Percentiles rank a stretch among this genome's conserved stretches.
Evolutionary conservation across 805 yeast genomes (phyloP).

Genomic region (Saccharomycopsis sp.): DNA sequence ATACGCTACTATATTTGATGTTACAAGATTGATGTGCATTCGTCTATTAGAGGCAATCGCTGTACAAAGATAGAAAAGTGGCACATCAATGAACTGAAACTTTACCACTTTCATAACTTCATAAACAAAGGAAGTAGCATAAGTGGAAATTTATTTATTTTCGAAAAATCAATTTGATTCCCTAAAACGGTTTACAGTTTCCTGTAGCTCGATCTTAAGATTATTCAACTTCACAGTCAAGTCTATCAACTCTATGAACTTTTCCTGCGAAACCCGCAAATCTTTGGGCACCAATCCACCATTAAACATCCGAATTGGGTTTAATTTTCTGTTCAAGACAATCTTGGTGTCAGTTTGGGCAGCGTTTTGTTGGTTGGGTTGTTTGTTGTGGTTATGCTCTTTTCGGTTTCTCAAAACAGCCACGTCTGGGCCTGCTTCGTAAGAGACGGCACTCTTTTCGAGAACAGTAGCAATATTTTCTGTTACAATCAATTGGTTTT

Average conservation of each 20-base stretch:
- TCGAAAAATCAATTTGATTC: no score
- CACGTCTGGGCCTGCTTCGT: background rate
- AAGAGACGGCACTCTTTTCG: background rate
- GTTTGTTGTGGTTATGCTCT: background rate
- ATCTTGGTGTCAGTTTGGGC: background rate
- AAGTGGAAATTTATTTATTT: no score
- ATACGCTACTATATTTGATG: no score
- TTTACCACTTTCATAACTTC: no score
- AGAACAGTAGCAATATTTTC: background rate
- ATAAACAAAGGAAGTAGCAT: no score
- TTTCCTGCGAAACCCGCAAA: constrained; percentile 5
- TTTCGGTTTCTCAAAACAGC: background rate
- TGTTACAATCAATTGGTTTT: background rate
- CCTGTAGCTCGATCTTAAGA: background rate
- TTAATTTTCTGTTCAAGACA: constrained; percentile 1
- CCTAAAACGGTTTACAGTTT: background rate
- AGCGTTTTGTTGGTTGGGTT: background rate
- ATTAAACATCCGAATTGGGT: constrained; percentile 21
- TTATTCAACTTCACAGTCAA: constrained; percentile 3
- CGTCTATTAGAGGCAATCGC: no score
- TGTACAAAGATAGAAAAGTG: no score
- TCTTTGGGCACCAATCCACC: constrained; percentile 21
- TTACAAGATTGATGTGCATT: no score
- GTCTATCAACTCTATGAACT: constrained; percentile 5
- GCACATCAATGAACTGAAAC: no score